phyloP scores from a whole-genome alignment of 768 basidiomycete genomes.

The Russula vinacea region DNA sequence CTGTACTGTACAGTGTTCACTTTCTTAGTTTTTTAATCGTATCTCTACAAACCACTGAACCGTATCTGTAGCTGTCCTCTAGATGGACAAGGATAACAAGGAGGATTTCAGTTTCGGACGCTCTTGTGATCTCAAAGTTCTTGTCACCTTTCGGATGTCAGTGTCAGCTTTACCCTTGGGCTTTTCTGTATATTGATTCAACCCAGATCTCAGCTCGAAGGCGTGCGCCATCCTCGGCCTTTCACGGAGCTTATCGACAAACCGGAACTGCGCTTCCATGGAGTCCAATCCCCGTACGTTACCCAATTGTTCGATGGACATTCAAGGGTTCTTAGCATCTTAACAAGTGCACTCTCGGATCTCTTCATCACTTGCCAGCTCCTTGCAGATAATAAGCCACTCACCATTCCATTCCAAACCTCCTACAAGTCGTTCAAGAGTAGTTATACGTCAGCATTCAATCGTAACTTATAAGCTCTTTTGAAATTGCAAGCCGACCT shows the following conservation, averaged over 20 bases:
- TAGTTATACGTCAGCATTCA: constrained; percentile 58
- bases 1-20: background rate
- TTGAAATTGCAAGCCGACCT: constrained; percentile 3
- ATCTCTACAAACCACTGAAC: background rate
- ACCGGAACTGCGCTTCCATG: constrained; percentile 79
- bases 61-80: background rate
- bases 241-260: constrained; percentile 81
- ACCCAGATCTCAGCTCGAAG: constrained; percentile 79
- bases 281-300: constrained; percentile 76
- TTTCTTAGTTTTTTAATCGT: too few relatives aligned
- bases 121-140: constrained; percentile 82
- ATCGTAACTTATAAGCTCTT: background rate
- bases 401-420: constrained; percentile 89
- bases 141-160: constrained; percentile 83
- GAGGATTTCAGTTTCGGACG: constrained; percentile 94
- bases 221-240: constrained; percentile 63
- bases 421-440: constrained; percentile 90
- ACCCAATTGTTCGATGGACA: constrained; percentile 16
- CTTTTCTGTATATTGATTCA: background rate
- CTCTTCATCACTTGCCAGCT: constrained; percentile 92
- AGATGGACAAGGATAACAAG: constrained; percentile 61
- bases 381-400: constrained; percentile 86
- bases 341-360: constrained; percentile 75
- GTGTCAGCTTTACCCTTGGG: background rate
- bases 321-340: constrained; percentile 18